Evolutionary conservation across 148 eudicot genomes (phyloP).

Genomic region (Gaultheria prostrata): DNA sequence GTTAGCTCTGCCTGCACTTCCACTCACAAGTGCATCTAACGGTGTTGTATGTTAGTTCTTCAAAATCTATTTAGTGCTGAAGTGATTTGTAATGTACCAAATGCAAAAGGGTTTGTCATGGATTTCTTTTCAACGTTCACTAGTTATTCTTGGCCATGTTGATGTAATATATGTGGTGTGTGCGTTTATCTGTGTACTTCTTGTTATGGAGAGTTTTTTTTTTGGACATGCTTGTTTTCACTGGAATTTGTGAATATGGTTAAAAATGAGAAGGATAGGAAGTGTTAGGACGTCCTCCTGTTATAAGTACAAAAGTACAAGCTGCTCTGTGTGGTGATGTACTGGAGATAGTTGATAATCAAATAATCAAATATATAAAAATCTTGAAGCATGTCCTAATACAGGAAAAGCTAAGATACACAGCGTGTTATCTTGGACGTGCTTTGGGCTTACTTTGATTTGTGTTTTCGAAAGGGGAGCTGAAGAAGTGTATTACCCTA

Average conservation of each 20-base stretch:
- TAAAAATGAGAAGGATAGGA: not conserved
- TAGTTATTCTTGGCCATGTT: not conserved
- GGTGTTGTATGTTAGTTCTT: not conserved
- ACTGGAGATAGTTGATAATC: not conserved
- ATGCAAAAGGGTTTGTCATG: not conserved
- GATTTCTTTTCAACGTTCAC: not conserved
- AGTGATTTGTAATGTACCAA: not conserved
- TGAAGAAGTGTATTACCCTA: conserved; percentile 58
- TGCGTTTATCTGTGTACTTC: not conserved
- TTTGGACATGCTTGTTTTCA: conserved; percentile 4
- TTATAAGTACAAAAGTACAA: not conserved
- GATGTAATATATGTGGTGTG: not conserved
- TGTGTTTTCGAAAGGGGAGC: conserved; percentile 43
- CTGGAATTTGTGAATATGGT: not conserved
- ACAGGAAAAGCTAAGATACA: not conserved
- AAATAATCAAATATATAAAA: not conserved
- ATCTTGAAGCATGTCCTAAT: not conserved
- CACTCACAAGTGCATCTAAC: not conserved
- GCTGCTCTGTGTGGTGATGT: not conserved
- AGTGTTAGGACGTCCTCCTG: not conserved
- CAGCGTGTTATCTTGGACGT: not conserved
- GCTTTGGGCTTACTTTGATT: conserved; percentile 7
- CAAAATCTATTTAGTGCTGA: not conserved
- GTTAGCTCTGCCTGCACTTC: not conserved
- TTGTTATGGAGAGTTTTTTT: not conserved